Base-by-base conservation (phyloP, 371 early-diverging fungal species). In the Mucor racemosus region DNA sequence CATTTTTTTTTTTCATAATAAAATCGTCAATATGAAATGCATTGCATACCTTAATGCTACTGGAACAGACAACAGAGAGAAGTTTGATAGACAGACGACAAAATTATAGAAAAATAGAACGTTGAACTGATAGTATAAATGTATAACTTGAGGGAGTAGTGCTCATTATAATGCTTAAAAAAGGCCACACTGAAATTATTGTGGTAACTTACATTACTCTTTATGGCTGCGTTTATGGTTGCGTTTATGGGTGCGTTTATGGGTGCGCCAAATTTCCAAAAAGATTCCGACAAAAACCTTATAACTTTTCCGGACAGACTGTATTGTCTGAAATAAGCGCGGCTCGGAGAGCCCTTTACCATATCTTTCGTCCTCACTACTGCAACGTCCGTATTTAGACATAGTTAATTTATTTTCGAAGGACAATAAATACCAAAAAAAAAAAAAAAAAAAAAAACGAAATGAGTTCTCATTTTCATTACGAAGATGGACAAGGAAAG, bases 41-140 rank as follows among this genome's bases (percentile, higher is more conserved):
- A 65, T 65, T 65, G 60, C 65, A 65, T 65, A 54, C 60, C 65
- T 65, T 65, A 53, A 50, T 58, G 53, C 65, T 65, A 65, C 65
- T 65, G 54, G 53, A 65, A 65, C 54, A 59, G 65, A 65, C 53
- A 65, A 65, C 60, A 59, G 65, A 65, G 65, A 53, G 60, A 59
- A n/a, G 58, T 59, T 65, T 65, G 53, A 46, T 58, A 65, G 58
- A 65, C 65, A 65, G 58, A 57, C 44, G 64, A 44, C 64, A 26
- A 56, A 64, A 64, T 64, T 64, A 57, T 56, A 64, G 64, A 64
- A 64, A 40, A 57, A 64, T 62, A 62, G 41, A 62, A 64, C 57
- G 44, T 64, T 64, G 57, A 64, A 65, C 58, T 39, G 65, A 65
- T 48, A 57, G 65, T 65, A 53, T 62, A 62, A 54, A 53, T 39